A percentile compares a stretch with the other conserved stretches of the same genome.
phyloP scores from a whole-genome alignment of 176 grass and related monocot genomes.

The Bonia amplexicaulis region DNA sequence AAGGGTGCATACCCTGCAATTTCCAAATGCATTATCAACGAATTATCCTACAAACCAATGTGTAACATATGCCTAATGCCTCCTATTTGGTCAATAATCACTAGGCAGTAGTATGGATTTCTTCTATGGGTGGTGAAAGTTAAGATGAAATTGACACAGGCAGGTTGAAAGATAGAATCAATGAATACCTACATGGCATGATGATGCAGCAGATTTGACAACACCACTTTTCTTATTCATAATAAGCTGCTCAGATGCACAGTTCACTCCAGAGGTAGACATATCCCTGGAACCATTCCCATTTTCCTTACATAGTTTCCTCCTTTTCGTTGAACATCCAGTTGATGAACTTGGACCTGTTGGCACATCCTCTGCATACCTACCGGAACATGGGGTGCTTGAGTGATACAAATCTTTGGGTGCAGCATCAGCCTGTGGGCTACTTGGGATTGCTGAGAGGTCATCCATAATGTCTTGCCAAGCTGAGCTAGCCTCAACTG shows the following conservation, averaged over 20 bases:
- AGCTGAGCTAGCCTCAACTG: constrained; percentile 42
- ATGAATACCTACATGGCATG: constrained; percentile 53
- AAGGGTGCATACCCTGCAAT: constrained; percentile 44
- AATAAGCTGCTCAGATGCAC: constrained; percentile 23
- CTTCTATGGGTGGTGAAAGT: neutral
- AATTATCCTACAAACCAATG: neutral
- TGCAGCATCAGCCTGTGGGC: constrained; percentile 29
- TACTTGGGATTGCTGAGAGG: constrained; percentile 52
- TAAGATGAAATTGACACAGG: constrained; percentile 9
- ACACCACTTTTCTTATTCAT: constrained; percentile 30
- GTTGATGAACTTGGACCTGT: neutral
- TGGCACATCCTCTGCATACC: neutral
- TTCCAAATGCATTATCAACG: neutral
- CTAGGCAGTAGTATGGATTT: neutral
- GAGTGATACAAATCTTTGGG: constrained; percentile 16
- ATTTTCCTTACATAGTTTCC: constrained; percentile 34
- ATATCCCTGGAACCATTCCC: constrained; percentile 26
- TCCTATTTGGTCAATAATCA: neutral
- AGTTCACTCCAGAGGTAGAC: constrained; percentile 17
- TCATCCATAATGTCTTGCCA: constrained; percentile 92
- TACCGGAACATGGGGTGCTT: neutral
- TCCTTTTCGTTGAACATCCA: constrained; percentile 33
- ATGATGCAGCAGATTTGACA: constrained; percentile 32
- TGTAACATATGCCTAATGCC: constrained; percentile 5
- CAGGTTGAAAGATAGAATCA: neutral